phyloP scores from a whole-genome alignment of 768 basidiomycete genomes.

The Suillus bovinus region DNA sequence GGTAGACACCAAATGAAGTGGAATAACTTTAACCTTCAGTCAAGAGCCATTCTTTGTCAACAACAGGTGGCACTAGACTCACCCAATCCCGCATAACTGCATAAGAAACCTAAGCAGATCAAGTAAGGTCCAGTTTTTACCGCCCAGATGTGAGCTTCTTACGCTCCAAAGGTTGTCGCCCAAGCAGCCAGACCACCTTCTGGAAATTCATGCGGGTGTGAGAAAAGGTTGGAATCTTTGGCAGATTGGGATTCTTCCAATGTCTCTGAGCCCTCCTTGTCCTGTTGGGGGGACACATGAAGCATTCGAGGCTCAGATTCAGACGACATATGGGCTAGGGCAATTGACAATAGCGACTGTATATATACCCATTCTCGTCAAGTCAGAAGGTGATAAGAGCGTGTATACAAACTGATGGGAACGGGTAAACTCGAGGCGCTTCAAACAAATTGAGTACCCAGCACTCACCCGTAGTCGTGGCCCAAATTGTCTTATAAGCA shows the following conservation, averaged over 20 bases:
- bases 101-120: constrained; percentile 32
- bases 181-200: constrained; percentile 33
- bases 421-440: neutral
- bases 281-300: neutral
- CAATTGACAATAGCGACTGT: neutral
- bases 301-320: neutral
- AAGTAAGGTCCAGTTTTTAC: neutral
- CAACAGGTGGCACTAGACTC: neutral
- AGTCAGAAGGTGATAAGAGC: neutral
- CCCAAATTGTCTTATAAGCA: neutral
- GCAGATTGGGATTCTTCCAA: neutral
- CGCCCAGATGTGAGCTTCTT: constrained; percentile 1
- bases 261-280: neutral
- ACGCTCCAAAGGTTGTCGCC: constrained; percentile 33
- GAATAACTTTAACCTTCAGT: constrained; percentile 27
- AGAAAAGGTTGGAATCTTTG: neutral
- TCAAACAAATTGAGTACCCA: neutral
- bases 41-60: neutral
- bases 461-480: neutral
- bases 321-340: neutral
- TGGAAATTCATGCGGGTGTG: constrained; percentile 16
- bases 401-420: neutral
- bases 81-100: constrained; percentile 41
- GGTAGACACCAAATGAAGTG: constrained; percentile 44
- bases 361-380: neutral